Base-by-base conservation (phyloP, 108 stramenopile genomes). In the Cyclotella cryptica region DNA sequence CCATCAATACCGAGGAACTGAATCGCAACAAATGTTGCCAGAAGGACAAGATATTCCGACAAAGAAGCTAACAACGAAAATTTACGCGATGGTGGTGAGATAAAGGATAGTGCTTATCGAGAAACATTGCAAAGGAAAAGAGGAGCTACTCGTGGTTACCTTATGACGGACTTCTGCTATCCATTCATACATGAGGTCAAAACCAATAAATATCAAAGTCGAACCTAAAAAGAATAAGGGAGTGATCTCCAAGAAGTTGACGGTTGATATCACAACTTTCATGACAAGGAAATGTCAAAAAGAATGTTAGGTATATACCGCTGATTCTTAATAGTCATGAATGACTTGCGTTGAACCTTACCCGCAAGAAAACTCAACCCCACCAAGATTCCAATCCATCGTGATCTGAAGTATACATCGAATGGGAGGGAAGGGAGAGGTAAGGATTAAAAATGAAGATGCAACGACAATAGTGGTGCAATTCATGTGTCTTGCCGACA, bases 181-280 rank as follows among this genome's bases (percentile, higher is more conserved):
- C 99, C 99, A 99, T 79, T 99, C 98, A 72, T 85, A 78, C 84
- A 98, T 74, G 9, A 99, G 79, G 66, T 99, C 98, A 43, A 96
- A 72, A 41, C 96, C 89, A 72, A 99, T 97, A 71, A 98, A 92
- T 10, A 94, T 80, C 65, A 99, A 78, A 10, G 98, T 85, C 0
- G 93, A 90, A 8, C 98, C 98, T 51, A 98, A 97, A 77, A 99
- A 99, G 69, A 93, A 93, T 51, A 93, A 87, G 24, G 94, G 84
- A 42, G 88, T 80, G 0, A 93, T 80, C 66, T 93, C 78, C 43
- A 96, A 62, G 13, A 96, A 85, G 45, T 96, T 94, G 11, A 94
- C 80, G 17, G 87, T 75, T 40, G 90, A 90, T 0, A 89, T 66
- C 18, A 96, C 88, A 22, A 94, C 90, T 57, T 7, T 17, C 15